These are phyloP conservation scores for Thecaphora frezii DNA, from an alignment of 1,284 basidiomycete species.

Conservation along the genomic window DNA sequence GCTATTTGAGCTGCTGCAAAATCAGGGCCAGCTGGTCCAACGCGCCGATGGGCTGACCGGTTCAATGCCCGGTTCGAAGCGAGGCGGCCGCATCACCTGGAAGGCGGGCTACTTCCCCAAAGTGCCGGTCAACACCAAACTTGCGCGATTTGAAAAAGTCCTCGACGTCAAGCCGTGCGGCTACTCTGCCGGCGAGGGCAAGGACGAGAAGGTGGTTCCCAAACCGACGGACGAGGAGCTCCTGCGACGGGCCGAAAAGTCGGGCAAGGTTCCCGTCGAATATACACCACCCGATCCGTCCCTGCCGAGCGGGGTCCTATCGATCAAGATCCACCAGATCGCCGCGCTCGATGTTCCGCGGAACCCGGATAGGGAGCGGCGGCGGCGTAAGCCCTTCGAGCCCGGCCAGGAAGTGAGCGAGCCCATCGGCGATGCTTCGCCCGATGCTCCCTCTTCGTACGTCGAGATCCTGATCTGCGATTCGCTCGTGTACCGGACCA, in stretches of 20 bases:
- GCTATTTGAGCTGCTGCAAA: conserved; percentile 57
- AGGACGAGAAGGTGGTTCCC: not conserved
- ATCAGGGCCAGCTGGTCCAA: conserved; percentile 8
- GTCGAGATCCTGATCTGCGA: conserved; percentile 61
- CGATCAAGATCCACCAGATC: conserved; percentile 21
- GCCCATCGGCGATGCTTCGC: conserved; percentile 5
- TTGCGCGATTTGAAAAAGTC: not conserved
- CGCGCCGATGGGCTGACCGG: conserved; percentile 11
- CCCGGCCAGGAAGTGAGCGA: conserved; percentile 8
- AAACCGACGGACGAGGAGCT: not conserved
- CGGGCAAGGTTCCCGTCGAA: conserved; percentile 5
- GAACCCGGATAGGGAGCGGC: conserved; percentile 4
- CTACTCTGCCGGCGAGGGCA: not conserved
- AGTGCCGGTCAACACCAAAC: not conserved
- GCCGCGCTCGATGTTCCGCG: conserved; percentile 54
- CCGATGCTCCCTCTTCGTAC: conserved; percentile 50
- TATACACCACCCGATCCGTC: conserved; percentile 10
- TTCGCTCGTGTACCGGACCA: conserved; percentile 59
- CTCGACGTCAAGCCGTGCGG: not conserved
- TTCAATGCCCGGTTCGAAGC: conserved; percentile 31
- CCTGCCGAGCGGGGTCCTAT: conserved; percentile 13
- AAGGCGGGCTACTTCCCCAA: conserved; percentile 14
- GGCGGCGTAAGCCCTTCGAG: conserved; percentile 27
- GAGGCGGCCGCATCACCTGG: conserved; percentile 10
- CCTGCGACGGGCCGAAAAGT: not conserved